These are phyloP conservation scores for Penicillium subrubescens DNA, from an alignment of 495 filamentous ascomycete genomes.

Conservation along the genomic window DNA sequence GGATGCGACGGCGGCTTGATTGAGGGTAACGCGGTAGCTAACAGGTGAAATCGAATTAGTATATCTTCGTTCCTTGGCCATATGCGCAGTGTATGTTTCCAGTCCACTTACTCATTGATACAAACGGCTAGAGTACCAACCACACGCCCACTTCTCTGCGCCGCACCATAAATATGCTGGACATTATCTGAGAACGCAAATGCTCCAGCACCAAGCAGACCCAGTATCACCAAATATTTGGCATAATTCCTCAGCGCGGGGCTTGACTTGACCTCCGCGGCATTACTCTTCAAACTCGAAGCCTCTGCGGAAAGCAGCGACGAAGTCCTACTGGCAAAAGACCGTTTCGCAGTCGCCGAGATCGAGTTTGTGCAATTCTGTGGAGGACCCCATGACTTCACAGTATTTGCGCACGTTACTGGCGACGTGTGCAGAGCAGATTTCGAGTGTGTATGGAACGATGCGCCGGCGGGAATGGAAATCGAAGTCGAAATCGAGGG, in stretches of 20 bases:
- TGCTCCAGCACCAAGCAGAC: constrained; percentile 56
- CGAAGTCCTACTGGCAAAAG: constrained; percentile 23
- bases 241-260: constrained; percentile 36
- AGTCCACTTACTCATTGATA: constrained; percentile 79
- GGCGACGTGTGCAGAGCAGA: constrained; percentile 5
- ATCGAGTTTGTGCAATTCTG: neutral
- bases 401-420: neutral
- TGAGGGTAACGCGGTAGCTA: constrained; percentile 84
- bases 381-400: constrained; percentile 3
- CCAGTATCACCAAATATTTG: constrained; percentile 53
- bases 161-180: constrained; percentile 72
- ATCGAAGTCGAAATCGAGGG: constrained; percentile 29
- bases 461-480: constrained; percentile 16
- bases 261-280: constrained; percentile 16
- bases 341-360: constrained; percentile 3
- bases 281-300: constrained; percentile 12
- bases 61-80: neutral
- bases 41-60: neutral
- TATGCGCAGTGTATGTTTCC: neutral
- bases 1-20: constrained; percentile 55
- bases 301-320: constrained; percentile 18
- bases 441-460: constrained; percentile 9
- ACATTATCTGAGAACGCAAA: constrained; percentile 71
- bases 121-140: constrained; percentile 71
- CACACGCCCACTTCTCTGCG: constrained; percentile 79